Evolutionary conservation across 1,284 basidiomycete genomes (phyloP), one percentile per base, ranked within the genome.

Genomic region (Boletus albobrunnescens): DNA sequence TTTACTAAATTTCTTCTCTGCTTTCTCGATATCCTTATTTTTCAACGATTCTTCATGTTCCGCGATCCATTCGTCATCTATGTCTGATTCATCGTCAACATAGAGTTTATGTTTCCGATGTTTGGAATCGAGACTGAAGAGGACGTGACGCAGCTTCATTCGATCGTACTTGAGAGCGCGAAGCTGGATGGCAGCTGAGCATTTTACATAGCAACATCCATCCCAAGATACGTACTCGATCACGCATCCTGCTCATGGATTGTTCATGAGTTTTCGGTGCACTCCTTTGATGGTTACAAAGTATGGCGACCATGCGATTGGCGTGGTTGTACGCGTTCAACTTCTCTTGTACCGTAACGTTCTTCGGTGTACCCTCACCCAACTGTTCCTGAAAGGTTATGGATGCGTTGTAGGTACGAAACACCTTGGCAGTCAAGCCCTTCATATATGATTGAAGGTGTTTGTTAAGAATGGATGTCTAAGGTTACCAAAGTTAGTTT

Each of bases 341-440:
- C 72, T 95, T 96, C 72, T 97, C 93, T 56, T 93, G 88, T 9
- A 92, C 74, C 1, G 87, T 84, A 1, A 81, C 84, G 55, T 83
- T 75, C 56, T 76, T 74, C 1, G 91, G 83, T 3, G 81, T 85
- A 53, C 82, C 81, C 50, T 83, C 74, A 58, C 92, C 87, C 48
- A 97, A 73, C 56, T 95, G 84, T 41, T 87, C 73, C 64, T 96
- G 91, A 76, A 97, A 95, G 2, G 94, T 95, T 68, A 82, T 84
- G 23, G 94, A 97, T 14, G 94, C 94, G 63, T 98, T 98, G 73
- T 91, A 98, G 47, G 94, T 98, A 91, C 94, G 94, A 78, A 98
- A 98, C 19, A 98, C 94, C 68, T 97, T 98, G 46, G 94, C 94
- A 1, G 94, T 94, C 20, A 98, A 77, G 14, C 94, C 94, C 56